These are phyloP conservation scores for Linum trigynum DNA, from an alignment of 345 rosid species.

Conservation along the genomic window DNA sequence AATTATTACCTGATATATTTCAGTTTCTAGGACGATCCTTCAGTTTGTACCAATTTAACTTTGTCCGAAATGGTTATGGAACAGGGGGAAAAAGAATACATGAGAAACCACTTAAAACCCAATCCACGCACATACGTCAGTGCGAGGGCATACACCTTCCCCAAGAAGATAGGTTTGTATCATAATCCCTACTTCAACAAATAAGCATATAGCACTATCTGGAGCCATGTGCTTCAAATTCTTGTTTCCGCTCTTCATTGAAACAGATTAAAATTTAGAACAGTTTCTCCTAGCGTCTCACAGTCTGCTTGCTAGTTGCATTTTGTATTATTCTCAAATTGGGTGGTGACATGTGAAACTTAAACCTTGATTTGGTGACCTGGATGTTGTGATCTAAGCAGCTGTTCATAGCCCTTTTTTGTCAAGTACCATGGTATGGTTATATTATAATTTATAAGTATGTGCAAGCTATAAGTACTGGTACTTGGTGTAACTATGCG, in stretches of 20 bases:
- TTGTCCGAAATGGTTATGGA: slow-evolving; percentile 6
- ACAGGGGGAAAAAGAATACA: slow-evolving; percentile 66
- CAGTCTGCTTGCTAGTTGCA: neutral
- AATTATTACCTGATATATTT: slow-evolving; percentile 5
- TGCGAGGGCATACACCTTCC: slow-evolving; percentile 48
- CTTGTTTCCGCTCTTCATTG: neutral
- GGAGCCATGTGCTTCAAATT: neutral
- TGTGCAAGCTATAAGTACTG: neutral
- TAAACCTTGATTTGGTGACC: neutral
- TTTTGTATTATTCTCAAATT: no score
- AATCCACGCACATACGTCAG: slow-evolving; percentile 64
- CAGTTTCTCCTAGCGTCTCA: neutral
- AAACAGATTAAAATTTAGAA: neutral
- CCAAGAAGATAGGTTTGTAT: slow-evolving; percentile 60
- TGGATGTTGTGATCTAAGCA: neutral
- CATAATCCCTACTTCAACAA: neutral
- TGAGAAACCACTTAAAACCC: slow-evolving; percentile 70
- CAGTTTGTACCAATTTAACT: slow-evolving; percentile 8
- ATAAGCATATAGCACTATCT: no score
- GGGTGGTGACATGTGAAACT: neutral
- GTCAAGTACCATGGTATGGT: no score
- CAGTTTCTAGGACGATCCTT: slow-evolving; percentile 1
- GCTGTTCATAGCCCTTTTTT: neutral
- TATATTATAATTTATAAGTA: no score
- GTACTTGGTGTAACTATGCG: neutral